Base-by-base conservation (phyloP, 768 basidiomycete species). In the Fistulinella prunicolor region DNA sequence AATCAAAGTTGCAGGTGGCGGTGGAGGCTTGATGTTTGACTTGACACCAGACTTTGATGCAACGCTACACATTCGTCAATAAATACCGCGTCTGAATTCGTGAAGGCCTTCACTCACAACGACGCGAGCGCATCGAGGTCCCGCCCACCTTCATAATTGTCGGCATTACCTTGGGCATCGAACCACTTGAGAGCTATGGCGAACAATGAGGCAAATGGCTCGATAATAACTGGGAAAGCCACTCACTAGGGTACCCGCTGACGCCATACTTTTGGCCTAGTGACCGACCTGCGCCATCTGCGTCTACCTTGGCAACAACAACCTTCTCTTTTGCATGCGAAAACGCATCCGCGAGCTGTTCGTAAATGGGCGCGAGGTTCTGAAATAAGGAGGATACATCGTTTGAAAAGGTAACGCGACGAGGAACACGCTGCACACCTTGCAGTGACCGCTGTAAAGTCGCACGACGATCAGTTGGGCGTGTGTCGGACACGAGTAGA, bases 341-440 rank as follows among this genome's bases (percentile, higher is more conserved):
- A 62, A 82, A 97, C n/a, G 87, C 87, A 59, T 95, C 88, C 23
- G 85, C 94, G 22, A 97, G 81, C 64, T 94, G 77, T 64, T 95
- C 94, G 55, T 90, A 97, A 0, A 72, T 68, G 3, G 94, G 94
- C 0, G 91, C 94, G 50, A 95, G 86, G 71, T 79, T 91, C 90
- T 92, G 59, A 32, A 29, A n/a, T 13, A 16, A 26, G n/a, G 41
- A 7, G 29, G 19, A 45, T 9, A 42, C 19, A 34, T 28, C 19
- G 23, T 43, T 38, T 19, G 35, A 16, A 23, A 17, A n/a, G 8
- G 13, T 9, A 8, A 20, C 14, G 17, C 6, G 28, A 21, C 28
- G 9, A 40, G 3, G 12, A 34, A 30, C 10, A 36, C n/a, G 45
- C 14, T 10, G 46, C 70, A 51, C 63, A 86, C 90, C 70, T 92